phyloP scores from a whole-genome alignment of 352 stramenopile species.

The Thraustochytrium sp. region DNA sequence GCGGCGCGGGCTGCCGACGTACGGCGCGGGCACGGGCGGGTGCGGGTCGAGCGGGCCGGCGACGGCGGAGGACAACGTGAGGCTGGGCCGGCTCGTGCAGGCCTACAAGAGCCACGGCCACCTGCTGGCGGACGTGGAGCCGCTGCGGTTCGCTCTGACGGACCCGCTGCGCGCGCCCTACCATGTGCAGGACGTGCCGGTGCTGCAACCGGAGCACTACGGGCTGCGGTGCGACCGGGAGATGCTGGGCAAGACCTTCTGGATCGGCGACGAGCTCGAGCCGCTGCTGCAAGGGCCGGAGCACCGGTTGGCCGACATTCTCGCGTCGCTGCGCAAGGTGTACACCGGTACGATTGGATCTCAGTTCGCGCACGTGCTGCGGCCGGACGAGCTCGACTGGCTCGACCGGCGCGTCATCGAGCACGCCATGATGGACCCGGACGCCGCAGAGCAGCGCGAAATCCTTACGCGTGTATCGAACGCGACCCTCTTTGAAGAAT shows the following conservation, averaged over 20 bases:
- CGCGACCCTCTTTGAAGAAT: slow-evolving; percentile 61
- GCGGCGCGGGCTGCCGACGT: too few species aligned
- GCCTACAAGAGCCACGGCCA: slow-evolving; percentile 39
- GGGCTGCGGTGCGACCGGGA: slow-evolving; percentile 1
- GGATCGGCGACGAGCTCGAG: slow-evolving; percentile 15
- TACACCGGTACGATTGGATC: slow-evolving; percentile 73
- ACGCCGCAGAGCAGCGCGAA: slow-evolving; percentile 68
- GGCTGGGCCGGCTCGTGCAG: slow-evolving; percentile 1
- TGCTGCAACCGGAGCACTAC: slow-evolving; percentile 26
- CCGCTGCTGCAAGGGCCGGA: slow-evolving; percentile 2
- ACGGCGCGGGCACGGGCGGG: too few species aligned
- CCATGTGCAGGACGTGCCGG: slow-evolving; percentile 26
- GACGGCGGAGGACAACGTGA: background rate
- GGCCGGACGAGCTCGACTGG: background rate
- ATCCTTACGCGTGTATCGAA: slow-evolving; percentile 53
- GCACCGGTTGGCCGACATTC: background rate
- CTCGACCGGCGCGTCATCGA: background rate
- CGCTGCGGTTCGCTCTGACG: background rate
- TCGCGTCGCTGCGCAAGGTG: slow-evolving; percentile 55
- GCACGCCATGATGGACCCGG: slow-evolving; percentile 71
- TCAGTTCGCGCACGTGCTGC: slow-evolving; percentile 69
- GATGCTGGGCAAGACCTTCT: background rate
- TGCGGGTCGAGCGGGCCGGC: too few species aligned
- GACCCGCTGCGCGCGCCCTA: slow-evolving; percentile 38
- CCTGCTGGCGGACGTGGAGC: slow-evolving; percentile 32